These are phyloP conservation scores for Pisolithus albus DNA, from an alignment of 768 basidiomycete species.

Conservation along the genomic window DNA sequence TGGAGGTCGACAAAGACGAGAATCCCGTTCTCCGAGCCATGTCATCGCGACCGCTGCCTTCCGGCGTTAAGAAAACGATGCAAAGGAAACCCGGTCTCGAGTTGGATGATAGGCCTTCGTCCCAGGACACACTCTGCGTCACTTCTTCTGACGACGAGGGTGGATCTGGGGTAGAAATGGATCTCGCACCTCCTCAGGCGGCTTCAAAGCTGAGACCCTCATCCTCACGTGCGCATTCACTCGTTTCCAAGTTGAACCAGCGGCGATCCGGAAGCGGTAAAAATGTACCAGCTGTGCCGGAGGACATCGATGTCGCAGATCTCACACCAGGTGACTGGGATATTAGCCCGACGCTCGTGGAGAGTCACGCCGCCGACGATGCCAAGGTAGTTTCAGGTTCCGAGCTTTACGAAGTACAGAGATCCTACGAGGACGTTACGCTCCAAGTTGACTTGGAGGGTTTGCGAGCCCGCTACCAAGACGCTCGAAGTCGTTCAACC, in stretches of 20 bases:
- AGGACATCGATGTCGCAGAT: neutral
- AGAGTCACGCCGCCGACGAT: slow-evolving; percentile 10
- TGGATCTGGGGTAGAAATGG: slow-evolving; percentile 18
- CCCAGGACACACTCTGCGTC: slow-evolving; percentile 15
- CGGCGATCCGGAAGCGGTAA: too few species aligned
- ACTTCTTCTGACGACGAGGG: slow-evolving; percentile 19
- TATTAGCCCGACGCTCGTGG: slow-evolving; percentile 21
- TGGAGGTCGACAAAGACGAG: slow-evolving; percentile 10
- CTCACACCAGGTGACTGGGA: slow-evolving; percentile 15
- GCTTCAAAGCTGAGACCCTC: slow-evolving; percentile 1
- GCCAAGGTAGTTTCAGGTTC: slow-evolving; percentile 8
- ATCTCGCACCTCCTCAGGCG: slow-evolving; percentile 16
- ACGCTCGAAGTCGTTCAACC: slow-evolving; percentile 2
- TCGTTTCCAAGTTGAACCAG: too few species aligned
- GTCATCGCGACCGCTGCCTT: too few species aligned
- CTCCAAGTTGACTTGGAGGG: slow-evolving; percentile 15
- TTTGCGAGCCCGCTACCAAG: slow-evolving; percentile 6
- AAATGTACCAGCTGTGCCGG: neutral
- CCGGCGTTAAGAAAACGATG: neutral
- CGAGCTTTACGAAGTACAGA: neutral
- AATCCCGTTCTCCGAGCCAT: slow-evolving; percentile 5
- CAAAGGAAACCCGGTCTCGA: slow-evolving; percentile 9
- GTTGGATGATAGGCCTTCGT: slow-evolving; percentile 6
- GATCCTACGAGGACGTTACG: slow-evolving; percentile 4
- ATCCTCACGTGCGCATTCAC: neutral